These are phyloP conservation scores for Porogramme epimiltina DNA, from an alignment of 1,284 basidiomycete species.

Conservation along the genomic window DNA sequence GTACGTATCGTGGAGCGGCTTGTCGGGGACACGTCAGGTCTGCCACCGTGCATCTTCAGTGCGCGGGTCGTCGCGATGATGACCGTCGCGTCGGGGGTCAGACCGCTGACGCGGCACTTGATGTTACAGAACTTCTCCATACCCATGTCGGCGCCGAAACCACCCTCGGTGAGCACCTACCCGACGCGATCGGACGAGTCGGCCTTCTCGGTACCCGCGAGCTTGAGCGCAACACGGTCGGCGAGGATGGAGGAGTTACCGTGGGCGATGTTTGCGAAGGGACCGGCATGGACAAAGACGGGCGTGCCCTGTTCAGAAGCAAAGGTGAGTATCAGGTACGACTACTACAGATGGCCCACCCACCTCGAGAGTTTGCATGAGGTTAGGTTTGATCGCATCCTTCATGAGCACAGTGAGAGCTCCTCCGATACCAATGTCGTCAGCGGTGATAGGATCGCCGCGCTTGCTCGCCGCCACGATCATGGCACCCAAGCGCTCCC, in stretches of 20 bases:
- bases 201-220: constrained; percentile 94
- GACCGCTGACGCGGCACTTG: constrained; percentile 94
- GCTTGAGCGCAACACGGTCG: constrained; percentile 94
- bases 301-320: constrained; percentile 77
- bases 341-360: constrained; percentile 4
- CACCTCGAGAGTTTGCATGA: constrained; percentile 97
- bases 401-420: constrained; percentile 98
- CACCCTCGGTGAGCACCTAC: constrained; percentile 98
- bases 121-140: constrained; percentile 99
- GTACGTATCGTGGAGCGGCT: constrained; percentile 92
- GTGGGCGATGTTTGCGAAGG: constrained; percentile 99
- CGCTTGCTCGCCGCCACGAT: constrained; percentile 95
- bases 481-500: constrained; percentile 89
- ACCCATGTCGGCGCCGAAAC: constrained; percentile 99
- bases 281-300: constrained; percentile 98
- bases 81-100: constrained; percentile 92
- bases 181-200: constrained; percentile 82
- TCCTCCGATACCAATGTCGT: constrained; percentile 95
- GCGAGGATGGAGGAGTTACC: constrained; percentile 99
- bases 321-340: too few relatives aligned
- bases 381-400: constrained; percentile 98
- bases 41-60: constrained; percentile 99
- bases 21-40: constrained; percentile 98
- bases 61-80: constrained; percentile 98
- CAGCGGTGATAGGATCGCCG: constrained; percentile 93